These are phyloP conservation scores for Zelonia costaricensis DNA, from an alignment of 208 protist species.

Conservation along the genomic window DNA sequence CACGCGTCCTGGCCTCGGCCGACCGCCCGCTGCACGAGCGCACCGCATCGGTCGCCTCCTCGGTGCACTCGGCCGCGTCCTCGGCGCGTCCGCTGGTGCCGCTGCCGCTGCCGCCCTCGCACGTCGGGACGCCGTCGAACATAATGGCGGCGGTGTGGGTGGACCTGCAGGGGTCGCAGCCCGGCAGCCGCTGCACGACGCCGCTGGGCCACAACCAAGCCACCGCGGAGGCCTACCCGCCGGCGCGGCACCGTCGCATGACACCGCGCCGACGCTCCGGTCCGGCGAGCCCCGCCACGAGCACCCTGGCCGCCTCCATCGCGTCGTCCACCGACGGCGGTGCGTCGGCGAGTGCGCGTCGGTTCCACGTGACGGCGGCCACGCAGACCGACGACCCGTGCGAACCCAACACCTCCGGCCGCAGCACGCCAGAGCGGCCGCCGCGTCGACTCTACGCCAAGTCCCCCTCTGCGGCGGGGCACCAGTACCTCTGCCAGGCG, in stretches of 20 bases:
- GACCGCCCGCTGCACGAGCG: conserved; percentile 16
- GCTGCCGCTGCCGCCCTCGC: conserved; percentile 30
- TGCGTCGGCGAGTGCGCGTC: conserved; percentile 5
- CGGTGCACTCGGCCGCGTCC: conserved; percentile 27
- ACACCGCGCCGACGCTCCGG: conserved; percentile 39
- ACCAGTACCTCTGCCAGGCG: too few relatives aligned
- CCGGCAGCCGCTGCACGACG: conserved; percentile 27
- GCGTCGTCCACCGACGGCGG: conserved; percentile 26
- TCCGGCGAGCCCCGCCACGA: conserved; percentile 35
- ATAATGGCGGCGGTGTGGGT: conserved; percentile 53
- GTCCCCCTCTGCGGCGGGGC: too few relatives aligned
- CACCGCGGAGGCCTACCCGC: conserved; percentile 11
- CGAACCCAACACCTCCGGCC: not conserved
- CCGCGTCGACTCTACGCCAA: not conserved
- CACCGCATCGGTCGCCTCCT: conserved; percentile 30
- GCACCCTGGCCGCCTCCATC: conserved; percentile 40
- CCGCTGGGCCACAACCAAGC: conserved; percentile 18
- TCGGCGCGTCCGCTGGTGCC: conserved; percentile 22
- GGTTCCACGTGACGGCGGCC: conserved; percentile 17
- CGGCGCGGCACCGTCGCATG: conserved; percentile 32
- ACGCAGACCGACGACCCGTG: conserved; percentile 22
- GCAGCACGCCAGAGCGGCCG: not conserved
- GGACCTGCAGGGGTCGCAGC: conserved; percentile 27
- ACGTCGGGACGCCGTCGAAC: conserved; percentile 25
- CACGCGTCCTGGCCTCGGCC: too few relatives aligned